Evolutionary conservation across 768 basidiomycete species (phyloP).

Genomic region (Antrodiella citrinella): DNA sequence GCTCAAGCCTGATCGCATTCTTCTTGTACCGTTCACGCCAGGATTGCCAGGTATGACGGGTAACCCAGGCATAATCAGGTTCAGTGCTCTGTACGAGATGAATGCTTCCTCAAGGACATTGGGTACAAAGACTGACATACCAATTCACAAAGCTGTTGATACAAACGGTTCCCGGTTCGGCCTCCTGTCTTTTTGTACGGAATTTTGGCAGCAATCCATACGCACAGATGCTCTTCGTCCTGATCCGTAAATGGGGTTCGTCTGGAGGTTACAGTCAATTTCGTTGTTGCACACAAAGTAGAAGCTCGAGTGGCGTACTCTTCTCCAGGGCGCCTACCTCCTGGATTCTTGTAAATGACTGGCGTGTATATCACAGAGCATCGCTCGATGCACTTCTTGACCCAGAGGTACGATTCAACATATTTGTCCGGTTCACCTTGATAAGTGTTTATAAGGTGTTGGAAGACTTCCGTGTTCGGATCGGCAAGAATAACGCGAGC

Average conservation of each 20-base stretch:
- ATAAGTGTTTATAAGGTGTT: slow-evolving; percentile 63
- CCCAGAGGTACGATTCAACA: slow-evolving; percentile 77
- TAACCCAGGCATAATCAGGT: slow-evolving; percentile 73
- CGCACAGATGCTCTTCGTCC: slow-evolving; percentile 67
- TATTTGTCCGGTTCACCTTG: slow-evolving; percentile 66
- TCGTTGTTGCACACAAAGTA: too few relatives aligned
- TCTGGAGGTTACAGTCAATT: slow-evolving; percentile 29
- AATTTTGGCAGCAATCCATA: slow-evolving; percentile 78
- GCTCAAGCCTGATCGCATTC: slow-evolving; percentile 60
- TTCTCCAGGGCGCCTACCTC: slow-evolving; percentile 73
- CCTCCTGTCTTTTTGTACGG: slow-evolving; percentile 80
- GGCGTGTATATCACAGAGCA: slow-evolving; percentile 61
- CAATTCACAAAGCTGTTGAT: slow-evolving; percentile 73
- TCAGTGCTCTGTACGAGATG: slow-evolving; percentile 35
- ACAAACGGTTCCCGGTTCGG: slow-evolving; percentile 73
- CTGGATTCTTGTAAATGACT: slow-evolving; percentile 76
- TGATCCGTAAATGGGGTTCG: slow-evolving; percentile 71
- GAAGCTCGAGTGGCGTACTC: slow-evolving; percentile 42
- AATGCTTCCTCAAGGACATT: not conserved
- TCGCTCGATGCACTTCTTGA: slow-evolving; percentile 74
- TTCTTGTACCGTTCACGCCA: slow-evolving; percentile 90
- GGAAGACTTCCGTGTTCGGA: slow-evolving; percentile 69
- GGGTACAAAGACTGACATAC: slow-evolving; percentile 27
- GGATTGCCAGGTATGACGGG: slow-evolving; percentile 82
- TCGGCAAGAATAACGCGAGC: slow-evolving; percentile 76